Percentiles rank a stretch among this genome's conserved stretches.
Conservation (phyloP, 805 yeast genomes). For the Metschnikowia vanudenii region DNA sequence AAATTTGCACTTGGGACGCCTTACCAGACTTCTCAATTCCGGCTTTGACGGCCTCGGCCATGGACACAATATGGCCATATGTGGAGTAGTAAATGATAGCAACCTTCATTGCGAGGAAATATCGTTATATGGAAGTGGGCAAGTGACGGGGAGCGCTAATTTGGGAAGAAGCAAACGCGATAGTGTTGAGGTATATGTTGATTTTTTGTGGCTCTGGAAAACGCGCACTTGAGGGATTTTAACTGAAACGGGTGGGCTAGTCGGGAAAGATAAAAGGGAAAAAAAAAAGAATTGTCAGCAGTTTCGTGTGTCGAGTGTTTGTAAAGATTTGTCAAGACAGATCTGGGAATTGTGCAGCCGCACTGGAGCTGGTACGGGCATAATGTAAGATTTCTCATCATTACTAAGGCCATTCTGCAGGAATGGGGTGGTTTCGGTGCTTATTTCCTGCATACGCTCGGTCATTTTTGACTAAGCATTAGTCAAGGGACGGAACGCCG, state of each 20-base stretch:
- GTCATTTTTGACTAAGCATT: slow-evolving; percentile 1
- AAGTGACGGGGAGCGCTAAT: too few relatives aligned
- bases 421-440: neutral
- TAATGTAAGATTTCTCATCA: slow-evolving; percentile 2
- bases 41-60: slow-evolving; percentile 20
- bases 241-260: too few relatives aligned
- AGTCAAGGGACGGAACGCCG: neutral
- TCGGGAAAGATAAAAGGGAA: neutral
- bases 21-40: slow-evolving; percentile 18
- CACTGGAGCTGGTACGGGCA: neutral
- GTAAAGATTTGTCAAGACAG: neutral
- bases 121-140: neutral
- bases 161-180: neutral
- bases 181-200: neutral
- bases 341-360: neutral
- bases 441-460: neutral
- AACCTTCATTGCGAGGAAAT: slow-evolving; percentile 17
- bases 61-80: slow-evolving; percentile 19
- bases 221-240: neutral
- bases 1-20: slow-evolving; percentile 53
- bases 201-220: neutral
- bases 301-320: neutral
- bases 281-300: neutral
- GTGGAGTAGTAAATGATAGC: slow-evolving; percentile 22
- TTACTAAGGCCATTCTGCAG: slow-evolving; percentile 10